These are phyloP conservation scores for Pseudogymnoascus sp. DNA, from an alignment of 2,329 filamentous ascomycete genomes.

Conservation along the genomic window DNA sequence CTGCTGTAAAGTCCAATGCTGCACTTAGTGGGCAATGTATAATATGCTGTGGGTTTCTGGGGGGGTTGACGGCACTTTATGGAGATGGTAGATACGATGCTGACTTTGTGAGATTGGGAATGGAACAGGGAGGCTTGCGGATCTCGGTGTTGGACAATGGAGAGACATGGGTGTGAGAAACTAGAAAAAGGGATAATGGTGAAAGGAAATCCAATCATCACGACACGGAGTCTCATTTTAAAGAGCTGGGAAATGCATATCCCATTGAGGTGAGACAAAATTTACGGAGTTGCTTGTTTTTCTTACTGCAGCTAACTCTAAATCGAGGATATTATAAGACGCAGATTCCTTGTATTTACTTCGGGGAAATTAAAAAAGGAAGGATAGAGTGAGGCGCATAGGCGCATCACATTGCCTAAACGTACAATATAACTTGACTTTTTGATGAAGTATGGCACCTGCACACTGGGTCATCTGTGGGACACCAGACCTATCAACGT, in stretches of 20 bases:
- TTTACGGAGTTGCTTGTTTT: too few relatives aligned
- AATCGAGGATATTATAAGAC: too few relatives aligned
- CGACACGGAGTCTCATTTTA: too few relatives aligned
- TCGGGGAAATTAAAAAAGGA: too few relatives aligned
- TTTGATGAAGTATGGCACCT: not conserved
- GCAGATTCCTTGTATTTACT: too few relatives aligned
- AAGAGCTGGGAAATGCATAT: too few relatives aligned
- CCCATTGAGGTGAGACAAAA: too few relatives aligned
- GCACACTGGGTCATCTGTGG: not conserved
- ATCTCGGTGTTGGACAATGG: too few relatives aligned
- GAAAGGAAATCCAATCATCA: too few relatives aligned
- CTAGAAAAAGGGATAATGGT: too few relatives aligned
- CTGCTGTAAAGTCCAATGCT: not conserved
- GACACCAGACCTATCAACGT: not conserved
- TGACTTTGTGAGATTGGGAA: not conserved
- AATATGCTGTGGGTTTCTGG: not conserved
- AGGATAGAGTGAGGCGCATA: not conserved
- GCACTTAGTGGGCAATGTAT: not conserved
- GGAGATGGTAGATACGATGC: not conserved
- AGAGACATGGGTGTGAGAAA: not conserved
- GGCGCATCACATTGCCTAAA: not conserved
- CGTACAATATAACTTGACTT: not conserved
- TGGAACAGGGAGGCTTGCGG: not conserved
- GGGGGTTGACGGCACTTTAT: not conserved
- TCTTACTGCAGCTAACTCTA: too few relatives aligned